These are phyloP conservation scores for Amauroascus niger DNA, from an alignment of 2,329 filamentous ascomycete genomes.

Conservation along the genomic window DNA sequence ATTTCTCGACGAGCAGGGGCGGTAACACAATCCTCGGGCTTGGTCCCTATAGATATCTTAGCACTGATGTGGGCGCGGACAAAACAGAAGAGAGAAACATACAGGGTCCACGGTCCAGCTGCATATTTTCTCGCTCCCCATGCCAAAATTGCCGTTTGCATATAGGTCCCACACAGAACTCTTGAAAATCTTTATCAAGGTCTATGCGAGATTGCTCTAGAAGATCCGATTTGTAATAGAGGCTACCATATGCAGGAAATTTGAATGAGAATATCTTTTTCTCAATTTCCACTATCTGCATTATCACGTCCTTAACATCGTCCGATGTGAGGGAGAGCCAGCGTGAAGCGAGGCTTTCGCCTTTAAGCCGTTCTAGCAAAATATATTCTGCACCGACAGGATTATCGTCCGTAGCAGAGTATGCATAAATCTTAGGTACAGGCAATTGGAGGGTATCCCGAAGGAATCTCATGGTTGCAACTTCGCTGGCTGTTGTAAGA, in stretches of 20 bases:
- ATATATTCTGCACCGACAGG: slow-evolving; percentile 36
- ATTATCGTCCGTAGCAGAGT: slow-evolving; percentile 30
- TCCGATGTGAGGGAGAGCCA: slow-evolving; percentile 23
- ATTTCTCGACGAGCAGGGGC: slow-evolving; percentile 12
- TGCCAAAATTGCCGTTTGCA: slow-evolving; percentile 25
- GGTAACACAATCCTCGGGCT: slow-evolving; percentile 9
- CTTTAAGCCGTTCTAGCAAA: slow-evolving; percentile 34
- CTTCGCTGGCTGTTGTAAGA: no score
- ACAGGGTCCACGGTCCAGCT: slow-evolving; percentile 4
- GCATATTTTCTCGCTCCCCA: slow-evolving; percentile 20
- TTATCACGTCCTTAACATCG: slow-evolving; percentile 10
- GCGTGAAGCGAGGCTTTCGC: slow-evolving; percentile 25
- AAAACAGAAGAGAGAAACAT: neutral
- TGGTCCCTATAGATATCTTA: slow-evolving; percentile 5
- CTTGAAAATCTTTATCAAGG: slow-evolving; percentile 16
- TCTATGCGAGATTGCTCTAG: slow-evolving; percentile 16
- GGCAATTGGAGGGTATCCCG: slow-evolving; percentile 26
- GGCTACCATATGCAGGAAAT: slow-evolving; percentile 24
- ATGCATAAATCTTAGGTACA: slow-evolving; percentile 31
- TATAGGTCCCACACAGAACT: slow-evolving; percentile 25
- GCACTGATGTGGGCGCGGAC: neutral
- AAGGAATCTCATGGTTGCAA: no score
- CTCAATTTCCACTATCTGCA: neutral
- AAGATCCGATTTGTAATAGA: slow-evolving; percentile 20
- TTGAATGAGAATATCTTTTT: slow-evolving; percentile 20